Conservation (phyloP, 2,329 filamentous ascomycete species). For the Dryadomyces quercus-mongolicae region DNA sequence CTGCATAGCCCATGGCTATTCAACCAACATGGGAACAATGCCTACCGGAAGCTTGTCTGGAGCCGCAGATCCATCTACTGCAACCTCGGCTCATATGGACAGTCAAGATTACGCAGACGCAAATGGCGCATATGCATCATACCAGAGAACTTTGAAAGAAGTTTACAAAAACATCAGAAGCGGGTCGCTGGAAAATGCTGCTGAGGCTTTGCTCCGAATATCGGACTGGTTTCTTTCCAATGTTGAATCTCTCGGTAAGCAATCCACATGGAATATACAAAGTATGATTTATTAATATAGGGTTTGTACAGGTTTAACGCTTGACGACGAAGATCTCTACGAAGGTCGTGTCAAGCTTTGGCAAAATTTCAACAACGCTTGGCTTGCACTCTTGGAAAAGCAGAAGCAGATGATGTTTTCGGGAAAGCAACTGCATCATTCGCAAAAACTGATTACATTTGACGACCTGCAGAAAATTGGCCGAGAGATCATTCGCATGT, state of each 20-base stretch:
- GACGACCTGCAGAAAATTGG: slow-evolving; percentile 68
- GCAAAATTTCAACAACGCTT: slow-evolving; percentile 90
- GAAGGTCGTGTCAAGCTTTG: slow-evolving; percentile 71
- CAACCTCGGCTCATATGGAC: neutral
- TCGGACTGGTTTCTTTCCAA: slow-evolving; percentile 45
- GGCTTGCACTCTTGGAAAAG: slow-evolving; percentile 71
- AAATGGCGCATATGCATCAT: slow-evolving; percentile 57
- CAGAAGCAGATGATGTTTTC: slow-evolving; percentile 65
- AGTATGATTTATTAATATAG: neutral
- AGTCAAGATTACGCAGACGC: slow-evolving; percentile 7
- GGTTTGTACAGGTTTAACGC: slow-evolving; percentile 54
- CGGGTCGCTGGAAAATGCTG: slow-evolving; percentile 35
- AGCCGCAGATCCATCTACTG: slow-evolving; percentile 16
- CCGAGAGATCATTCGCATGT: slow-evolving; percentile 67
- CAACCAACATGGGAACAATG: slow-evolving; percentile 32
- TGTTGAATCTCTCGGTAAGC: slow-evolving; percentile 42
- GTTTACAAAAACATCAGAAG: slow-evolving; percentile 61
- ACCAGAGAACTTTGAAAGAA: slow-evolving; percentile 47
- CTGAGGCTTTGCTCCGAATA: slow-evolving; percentile 38
- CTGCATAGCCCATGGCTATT: slow-evolving; percentile 43
- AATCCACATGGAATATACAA: too few relatives aligned
- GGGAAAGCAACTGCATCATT: slow-evolving; percentile 42
- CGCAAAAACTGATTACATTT: slow-evolving; percentile 52
- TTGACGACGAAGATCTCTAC: slow-evolving; percentile 68
- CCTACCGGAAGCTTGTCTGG: slow-evolving; percentile 24